Percentiles rank a stretch among this genome's conserved stretches.
Evolutionary conservation across 2,329 filamentous ascomycete species (phyloP).

Genomic region (Tolypocladium paradoxum): DNA sequence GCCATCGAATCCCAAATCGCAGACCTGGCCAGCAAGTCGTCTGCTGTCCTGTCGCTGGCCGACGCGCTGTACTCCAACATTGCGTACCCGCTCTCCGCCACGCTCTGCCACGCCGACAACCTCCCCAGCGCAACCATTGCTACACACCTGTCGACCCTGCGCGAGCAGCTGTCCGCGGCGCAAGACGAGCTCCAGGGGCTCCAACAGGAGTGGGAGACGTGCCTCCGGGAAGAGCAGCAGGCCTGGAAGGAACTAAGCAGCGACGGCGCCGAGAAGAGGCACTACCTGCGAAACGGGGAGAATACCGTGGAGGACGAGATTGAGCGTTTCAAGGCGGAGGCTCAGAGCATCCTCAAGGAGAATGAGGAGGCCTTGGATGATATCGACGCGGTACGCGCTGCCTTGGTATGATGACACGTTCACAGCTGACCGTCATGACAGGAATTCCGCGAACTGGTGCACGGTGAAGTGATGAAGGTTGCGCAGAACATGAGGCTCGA

Average conservation of each 20-base stretch:
- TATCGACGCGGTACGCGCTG: constrained; percentile 1
- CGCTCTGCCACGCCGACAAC: constrained; percentile 16
- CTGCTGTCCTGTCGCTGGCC: constrained; percentile 6
- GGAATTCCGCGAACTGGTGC: constrained; percentile 16
- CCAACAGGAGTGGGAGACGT: constrained; percentile 14
- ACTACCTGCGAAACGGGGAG: neutral
- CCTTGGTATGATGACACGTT: too few species aligned
- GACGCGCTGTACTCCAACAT: constrained; percentile 20
- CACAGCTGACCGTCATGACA: constrained; percentile 4
- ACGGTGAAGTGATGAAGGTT: constrained; percentile 11
- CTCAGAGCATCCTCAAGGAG: neutral
- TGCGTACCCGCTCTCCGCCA: constrained; percentile 18
- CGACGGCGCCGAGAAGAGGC: neutral
- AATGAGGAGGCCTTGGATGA: neutral
- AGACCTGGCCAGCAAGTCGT: constrained; percentile 9
- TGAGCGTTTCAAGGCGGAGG: neutral
- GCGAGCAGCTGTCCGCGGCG: constrained; percentile 9
- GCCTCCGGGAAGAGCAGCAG: constrained; percentile 9
- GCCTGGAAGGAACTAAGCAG: constrained; percentile 8
- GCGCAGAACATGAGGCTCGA: constrained; percentile 12
- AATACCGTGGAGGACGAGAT: neutral
- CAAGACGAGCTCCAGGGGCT: constrained; percentile 14
- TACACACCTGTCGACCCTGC: constrained; percentile 13
- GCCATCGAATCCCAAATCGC: constrained; percentile 11
- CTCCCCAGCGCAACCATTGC: constrained; percentile 14